Base-by-base conservation (phyloP, 2,329 filamentous ascomycete species). In the Diaporthe amygdali region DNA sequence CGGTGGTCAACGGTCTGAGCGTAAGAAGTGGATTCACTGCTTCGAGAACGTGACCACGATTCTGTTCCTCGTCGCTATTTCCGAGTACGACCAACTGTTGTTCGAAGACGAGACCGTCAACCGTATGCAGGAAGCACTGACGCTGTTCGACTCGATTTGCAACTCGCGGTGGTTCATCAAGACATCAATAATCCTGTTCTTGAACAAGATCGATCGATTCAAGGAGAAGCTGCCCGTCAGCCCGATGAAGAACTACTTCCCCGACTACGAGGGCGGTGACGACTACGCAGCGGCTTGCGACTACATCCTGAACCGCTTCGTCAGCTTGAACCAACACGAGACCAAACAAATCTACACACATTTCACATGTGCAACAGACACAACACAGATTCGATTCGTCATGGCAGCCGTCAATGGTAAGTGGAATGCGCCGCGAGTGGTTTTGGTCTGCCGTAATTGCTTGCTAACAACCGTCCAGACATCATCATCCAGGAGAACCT, bases 401-500 rank as follows among this genome's bases (percentile, higher is more conserved):
- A 99, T 99, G 96, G 95, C 96, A 74, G 96, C 96, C 76, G 96
- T 99, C 80, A 99, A 99, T 85, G 95, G 95, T 97, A 89, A 79
- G 92, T 82, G 68, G 49, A 73, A 20, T 3, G 3, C 27, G 4
- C 10, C 20, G 8, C 17, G 20, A 25, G 4, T 44, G 7, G 47
- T 15, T 9, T 15, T n/a, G 3, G 7, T 22, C 17, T 22, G 37
- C 25, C 12, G 30, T 5, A 14, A n/a, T 10, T 25, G 25, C 47
- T 37, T 74, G 69, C 85, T 91, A 84, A 92, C 78, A 7, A 30
- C 14, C 8, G 9, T 64, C 2, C 76, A 97, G 96, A 99, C 86
- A 99, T 99, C 83, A 99, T 99, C 86, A 99, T 99, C 83, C 96
- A 99, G 87, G 96, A 98, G 86, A 99, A 99, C 86, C 91, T 99